phyloP scores from a whole-genome alignment of 352 stramenopile species.

The Globisporangium cylindrosporum region DNA sequence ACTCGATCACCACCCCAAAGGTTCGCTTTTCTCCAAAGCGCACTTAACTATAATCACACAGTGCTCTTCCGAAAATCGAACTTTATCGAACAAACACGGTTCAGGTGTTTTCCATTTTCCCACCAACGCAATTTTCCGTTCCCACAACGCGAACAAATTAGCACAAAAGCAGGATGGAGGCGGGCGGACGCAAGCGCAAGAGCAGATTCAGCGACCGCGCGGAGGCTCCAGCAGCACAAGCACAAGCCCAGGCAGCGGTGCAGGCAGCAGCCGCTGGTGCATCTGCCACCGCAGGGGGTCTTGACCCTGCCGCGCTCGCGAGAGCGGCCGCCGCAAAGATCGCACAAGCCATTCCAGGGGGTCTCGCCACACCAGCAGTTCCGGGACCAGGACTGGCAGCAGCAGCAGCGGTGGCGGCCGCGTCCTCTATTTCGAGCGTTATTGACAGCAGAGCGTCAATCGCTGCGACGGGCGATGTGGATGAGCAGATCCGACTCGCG shows the following conservation, averaged over 20 bases:
- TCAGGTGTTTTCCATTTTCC: background rate
- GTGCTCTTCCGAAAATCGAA: background rate
- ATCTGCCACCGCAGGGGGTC: background rate
- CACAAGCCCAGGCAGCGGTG: background rate
- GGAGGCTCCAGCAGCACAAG: constrained; percentile 9
- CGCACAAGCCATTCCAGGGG: constrained; percentile 47
- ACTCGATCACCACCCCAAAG: too few relatives aligned
- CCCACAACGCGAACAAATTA: constrained; percentile 9
- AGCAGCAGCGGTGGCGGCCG: background rate
- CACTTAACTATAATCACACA: too few relatives aligned
- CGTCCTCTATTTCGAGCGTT: background rate
- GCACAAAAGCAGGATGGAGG: constrained; percentile 16
- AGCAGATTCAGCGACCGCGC: constrained; percentile 74
- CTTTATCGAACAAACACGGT: background rate
- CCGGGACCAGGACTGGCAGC: background rate
- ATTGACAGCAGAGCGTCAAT: background rate
- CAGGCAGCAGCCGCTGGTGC: background rate
- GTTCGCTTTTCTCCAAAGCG: too few relatives aligned
- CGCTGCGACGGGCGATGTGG: constrained; percentile 19
- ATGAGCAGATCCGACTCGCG: constrained; percentile 38
- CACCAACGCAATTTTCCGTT: background rate
- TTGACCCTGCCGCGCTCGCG: constrained; percentile 61
- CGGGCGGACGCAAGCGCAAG: constrained; percentile 65
- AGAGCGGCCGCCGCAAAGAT: constrained; percentile 77
- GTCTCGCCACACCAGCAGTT: constrained; percentile 3